phyloP scores from a whole-genome alignment of 495 filamentous ascomycete species.

The Daldinia vernicosa region DNA sequence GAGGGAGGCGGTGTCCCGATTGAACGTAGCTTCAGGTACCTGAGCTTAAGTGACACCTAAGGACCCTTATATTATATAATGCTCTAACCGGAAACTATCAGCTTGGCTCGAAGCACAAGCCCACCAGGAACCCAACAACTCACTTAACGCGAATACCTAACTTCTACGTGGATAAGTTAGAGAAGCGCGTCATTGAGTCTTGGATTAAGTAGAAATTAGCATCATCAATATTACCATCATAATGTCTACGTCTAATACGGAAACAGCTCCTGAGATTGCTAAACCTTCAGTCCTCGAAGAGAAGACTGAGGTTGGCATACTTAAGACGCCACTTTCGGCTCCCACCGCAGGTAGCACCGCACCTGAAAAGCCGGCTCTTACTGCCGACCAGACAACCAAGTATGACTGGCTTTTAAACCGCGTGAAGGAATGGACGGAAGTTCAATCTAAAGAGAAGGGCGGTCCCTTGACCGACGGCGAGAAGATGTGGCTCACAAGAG shows the following conservation, averaged over 20 bases:
- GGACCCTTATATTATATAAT: no score
- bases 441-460: constrained; percentile 70
- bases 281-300: constrained; percentile 50
- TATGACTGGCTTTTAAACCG: constrained; percentile 76
- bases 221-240: background rate
- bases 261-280: constrained; percentile 17
- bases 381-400: constrained; percentile 80
- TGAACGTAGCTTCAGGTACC: no score
- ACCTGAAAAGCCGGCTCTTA: constrained; percentile 62
- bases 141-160: constrained; percentile 43
- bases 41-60: no score
- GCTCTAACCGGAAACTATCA: no score
- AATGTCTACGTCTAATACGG: constrained; percentile 47
- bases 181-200: constrained; percentile 29
- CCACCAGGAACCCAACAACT: constrained; percentile 12
- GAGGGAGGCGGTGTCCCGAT: background rate
- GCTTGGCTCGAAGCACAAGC: background rate
- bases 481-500: constrained; percentile 87
- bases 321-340: constrained; percentile 74
- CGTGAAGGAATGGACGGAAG: constrained; percentile 73
- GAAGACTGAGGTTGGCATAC: constrained; percentile 53
- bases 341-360: constrained; percentile 68
- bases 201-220: background rate
- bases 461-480: constrained; percentile 79
- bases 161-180: constrained; percentile 27